Percentiles rank a stretch among this genome's conserved stretches.
Conservation (phyloP, 495 filamentous ascomycete species). For the Annulohypoxylon bovei region DNA sequence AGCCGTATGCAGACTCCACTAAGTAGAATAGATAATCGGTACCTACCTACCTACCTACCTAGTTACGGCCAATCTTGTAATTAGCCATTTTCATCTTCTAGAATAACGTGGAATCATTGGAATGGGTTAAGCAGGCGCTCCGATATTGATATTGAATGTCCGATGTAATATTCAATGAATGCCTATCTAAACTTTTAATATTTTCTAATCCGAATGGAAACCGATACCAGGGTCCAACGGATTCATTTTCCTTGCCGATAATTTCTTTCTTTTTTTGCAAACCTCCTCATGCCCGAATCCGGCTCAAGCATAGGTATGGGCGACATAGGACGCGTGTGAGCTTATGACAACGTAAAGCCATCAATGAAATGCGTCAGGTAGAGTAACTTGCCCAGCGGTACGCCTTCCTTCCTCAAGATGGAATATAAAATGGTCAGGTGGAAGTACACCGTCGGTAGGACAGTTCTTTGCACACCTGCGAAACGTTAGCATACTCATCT, state of each 20-base stretch:
- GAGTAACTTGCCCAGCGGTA: conserved; percentile 65
- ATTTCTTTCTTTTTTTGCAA: not conserved
- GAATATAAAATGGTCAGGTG: conserved; percentile 65
- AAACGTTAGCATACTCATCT: not conserved
- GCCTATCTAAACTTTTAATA: too few relatives aligned
- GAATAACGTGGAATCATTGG: too few relatives aligned
- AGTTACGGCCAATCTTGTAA: too few relatives aligned
- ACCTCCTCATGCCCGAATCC: not conserved
- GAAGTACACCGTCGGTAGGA: conserved; percentile 67
- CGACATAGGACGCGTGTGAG: not conserved
- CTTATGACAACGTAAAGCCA: not conserved
- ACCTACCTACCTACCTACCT: too few relatives aligned
- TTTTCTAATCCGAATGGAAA: too few relatives aligned
- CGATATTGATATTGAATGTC: too few relatives aligned
- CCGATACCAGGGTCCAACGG: too few relatives aligned
- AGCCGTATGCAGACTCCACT: not conserved
- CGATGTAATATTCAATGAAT: too few relatives aligned
- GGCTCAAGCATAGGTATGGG: not conserved
- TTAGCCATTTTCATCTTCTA: too few relatives aligned
- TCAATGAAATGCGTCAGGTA: conserved; percentile 52
- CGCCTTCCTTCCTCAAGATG: conserved; percentile 66
- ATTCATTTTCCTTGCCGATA: too few relatives aligned
- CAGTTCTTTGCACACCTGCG: conserved; percentile 49
- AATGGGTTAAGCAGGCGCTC: too few relatives aligned
- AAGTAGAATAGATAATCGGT: too few relatives aligned